Evolutionary conservation across 192 early-diverging fungal species (phyloP), one percentile per base, ranked within the genome.

Genomic region (Coemansia sp.): DNA sequence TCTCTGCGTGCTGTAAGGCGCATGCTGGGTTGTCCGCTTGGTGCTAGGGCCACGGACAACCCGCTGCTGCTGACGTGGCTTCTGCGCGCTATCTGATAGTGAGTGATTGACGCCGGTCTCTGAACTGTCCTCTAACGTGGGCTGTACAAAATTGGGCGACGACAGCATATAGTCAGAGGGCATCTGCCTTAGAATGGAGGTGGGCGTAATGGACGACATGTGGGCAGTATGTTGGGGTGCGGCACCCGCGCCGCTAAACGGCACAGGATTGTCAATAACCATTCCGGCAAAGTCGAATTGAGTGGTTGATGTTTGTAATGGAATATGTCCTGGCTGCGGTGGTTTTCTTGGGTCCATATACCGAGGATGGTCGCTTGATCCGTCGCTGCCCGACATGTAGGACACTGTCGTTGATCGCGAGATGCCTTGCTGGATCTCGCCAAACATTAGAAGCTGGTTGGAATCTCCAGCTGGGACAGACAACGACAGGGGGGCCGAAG

Each of bases 241-340:
- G 48, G 48, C 46, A 13, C 35, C 11, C 37, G 34, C 24, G 48
- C 34, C 37, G 1, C 40, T 39, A 33, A 74, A 62, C 35, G 68
- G 34, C 21, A 61, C 29, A n/a, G 70, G 51, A 24, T 66, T 48
- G 13, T 73, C 65, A 6, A 56, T 36, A 27, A 66, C 79, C 79
- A 81, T 81, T 3, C 79, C 79, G 0, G 74, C 69, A 63, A 76
- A 70, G 31, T 68, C 67, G 16, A 73, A 71, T 56, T 76, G 74
- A 19, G 40, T 62, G 37, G 63, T 53, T 48, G 48, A 53, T 1
- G 48, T 50, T 3, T 66, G 64, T 27, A 46, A 14, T 29, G 68
- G 34, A 8, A 63, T 64, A 14, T 41, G 59, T 14, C 57, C 53
- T 33, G 35, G 19, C 34, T 51, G 50, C 54, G n/a, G 54, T 33